Percentiles rank a stretch among this genome's conserved stretches.
phyloP scores from a whole-genome alignment of 1,284 basidiomycete species.

The Ustilago bromivora region DNA sequence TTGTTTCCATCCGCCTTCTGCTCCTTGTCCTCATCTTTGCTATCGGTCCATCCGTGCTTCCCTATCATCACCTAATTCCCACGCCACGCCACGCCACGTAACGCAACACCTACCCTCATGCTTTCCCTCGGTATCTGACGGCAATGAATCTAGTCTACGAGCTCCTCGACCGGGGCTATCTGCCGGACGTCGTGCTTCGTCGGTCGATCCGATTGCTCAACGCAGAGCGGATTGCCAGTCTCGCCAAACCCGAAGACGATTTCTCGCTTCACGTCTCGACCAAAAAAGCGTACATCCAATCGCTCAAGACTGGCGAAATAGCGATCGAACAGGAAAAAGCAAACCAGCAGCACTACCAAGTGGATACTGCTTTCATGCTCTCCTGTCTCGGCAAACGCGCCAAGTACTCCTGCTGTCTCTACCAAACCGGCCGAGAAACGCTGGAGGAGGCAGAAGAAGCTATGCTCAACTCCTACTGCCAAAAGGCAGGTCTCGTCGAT shows the following conservation, averaged over 20 bases:
- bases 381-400: constrained; percentile 57
- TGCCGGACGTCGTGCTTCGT: constrained; percentile 72
- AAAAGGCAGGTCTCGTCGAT: constrained; percentile 77
- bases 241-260: constrained; percentile 74
- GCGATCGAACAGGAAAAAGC: constrained; percentile 79
- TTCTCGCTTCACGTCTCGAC: constrained; percentile 77
- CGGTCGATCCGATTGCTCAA: constrained; percentile 76
- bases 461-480: constrained; percentile 80
- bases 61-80: neutral
- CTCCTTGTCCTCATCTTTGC: constrained; percentile 1
- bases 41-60: neutral
- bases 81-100: neutral
- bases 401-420: constrained; percentile 75
- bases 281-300: constrained; percentile 74
- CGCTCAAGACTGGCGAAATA: constrained; percentile 73
- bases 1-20: neutral
- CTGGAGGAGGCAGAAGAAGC: constrained; percentile 77
- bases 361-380: constrained; percentile 69
- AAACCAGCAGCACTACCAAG: constrained; percentile 84
- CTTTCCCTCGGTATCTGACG: neutral
- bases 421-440: constrained; percentile 77
- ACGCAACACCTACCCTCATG: too few relatives aligned
- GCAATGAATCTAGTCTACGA: constrained; percentile 48
- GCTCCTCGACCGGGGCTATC: constrained; percentile 47
- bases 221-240: constrained; percentile 76